Evolutionary conservation across 2,329 filamentous ascomycete species (phyloP).

Genomic region (Penicillium psychrosexuale): DNA sequence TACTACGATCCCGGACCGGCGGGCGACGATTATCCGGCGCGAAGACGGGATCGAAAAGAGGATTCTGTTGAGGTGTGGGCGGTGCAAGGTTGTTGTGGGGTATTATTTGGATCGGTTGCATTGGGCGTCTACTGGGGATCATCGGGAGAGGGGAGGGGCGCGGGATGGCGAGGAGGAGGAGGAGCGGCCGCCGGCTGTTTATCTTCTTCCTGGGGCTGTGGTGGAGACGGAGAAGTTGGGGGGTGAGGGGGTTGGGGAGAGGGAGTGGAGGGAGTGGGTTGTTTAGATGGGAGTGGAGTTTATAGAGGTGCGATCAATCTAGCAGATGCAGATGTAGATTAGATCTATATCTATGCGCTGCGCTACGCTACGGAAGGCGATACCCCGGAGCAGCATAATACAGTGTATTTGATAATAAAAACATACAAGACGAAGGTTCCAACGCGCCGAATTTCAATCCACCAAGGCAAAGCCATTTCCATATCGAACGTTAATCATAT

Average conservation of each 20-base stretch:
- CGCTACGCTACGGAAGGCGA: background rate
- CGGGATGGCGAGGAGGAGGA: conserved; percentile 10
- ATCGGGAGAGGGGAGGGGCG: conserved; percentile 18
- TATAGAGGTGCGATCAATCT: background rate
- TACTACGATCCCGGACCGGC: conserved; percentile 48
- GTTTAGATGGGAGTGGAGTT: background rate
- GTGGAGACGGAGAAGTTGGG: conserved; percentile 57
- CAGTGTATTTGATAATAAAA: conserved; percentile 11
- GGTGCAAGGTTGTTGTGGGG: conserved; percentile 60
- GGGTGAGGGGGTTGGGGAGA: conserved; percentile 32
- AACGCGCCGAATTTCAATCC: conserved; percentile 7
- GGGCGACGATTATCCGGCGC: conserved; percentile 52
- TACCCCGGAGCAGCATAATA: conserved; percentile 5
- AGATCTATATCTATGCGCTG: background rate
- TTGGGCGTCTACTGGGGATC: conserved; percentile 24
- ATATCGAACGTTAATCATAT: conserved; percentile 21
- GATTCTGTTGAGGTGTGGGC: conserved; percentile 55
- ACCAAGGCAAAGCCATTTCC: conserved; percentile 11
- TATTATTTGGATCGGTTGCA: conserved; percentile 60
- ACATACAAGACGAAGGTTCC: conserved; percentile 9
- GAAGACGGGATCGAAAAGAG: conserved; percentile 68
- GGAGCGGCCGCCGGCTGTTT: conserved; percentile 50
- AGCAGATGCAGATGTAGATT: background rate
- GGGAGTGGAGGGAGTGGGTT: conserved; percentile 37
- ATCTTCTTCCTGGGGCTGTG: conserved; percentile 60